Evolutionary conservation across 2,329 filamentous ascomycete genomes (phyloP), one percentile per base, ranked within the genome.

Genomic region (Metarhizium robertsii): DNA sequence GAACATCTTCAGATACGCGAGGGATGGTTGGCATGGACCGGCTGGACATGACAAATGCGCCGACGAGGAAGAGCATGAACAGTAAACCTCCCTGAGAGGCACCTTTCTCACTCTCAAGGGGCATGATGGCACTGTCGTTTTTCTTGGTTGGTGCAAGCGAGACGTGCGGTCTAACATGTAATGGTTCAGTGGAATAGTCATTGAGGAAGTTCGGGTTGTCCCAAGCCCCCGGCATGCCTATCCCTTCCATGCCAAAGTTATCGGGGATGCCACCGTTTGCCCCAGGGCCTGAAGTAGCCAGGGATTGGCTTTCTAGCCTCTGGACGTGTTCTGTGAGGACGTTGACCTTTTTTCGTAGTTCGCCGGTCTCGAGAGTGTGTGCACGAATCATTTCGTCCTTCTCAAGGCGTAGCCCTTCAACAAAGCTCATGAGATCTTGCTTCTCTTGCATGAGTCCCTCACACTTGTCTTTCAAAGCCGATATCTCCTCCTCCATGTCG

Each of bases 11-110:
- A 40, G 90, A 87, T 67, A 92, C 86, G 55, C 82, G 82, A 52
- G 88, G 88, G 62, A 95, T 85, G 62, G 84, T 83, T 43, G 85
- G 83, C 20, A 85, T 78, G 48, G 84, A 82, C 62, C 84, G 84
- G 73, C 92, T 95, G 36, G 92, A 96, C 59, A 94, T 87, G 64
- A 97, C 91, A 68, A 96, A 96, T 53, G 94, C 94, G 67, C 94
- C 94, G 61, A 96, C 92, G 54, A 99, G 87, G 67, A 99, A 88
- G 63, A 96, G 88, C 90, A 96, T 95, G 72, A 92, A 87, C 70
- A 97, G 79, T 65, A 97, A 75, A 65, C 90, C 83, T 53, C 90
- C 89, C 65, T 92, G 88, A 62, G 90, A 86, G 58, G 85, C 80
- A 57, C 81, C 75, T 74, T 86, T 86, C 59, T 87, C 83, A 57